Evolutionary conservation across 768 basidiomycete genomes (phyloP).

Genomic region (Fomitopsis pulvina): DNA sequence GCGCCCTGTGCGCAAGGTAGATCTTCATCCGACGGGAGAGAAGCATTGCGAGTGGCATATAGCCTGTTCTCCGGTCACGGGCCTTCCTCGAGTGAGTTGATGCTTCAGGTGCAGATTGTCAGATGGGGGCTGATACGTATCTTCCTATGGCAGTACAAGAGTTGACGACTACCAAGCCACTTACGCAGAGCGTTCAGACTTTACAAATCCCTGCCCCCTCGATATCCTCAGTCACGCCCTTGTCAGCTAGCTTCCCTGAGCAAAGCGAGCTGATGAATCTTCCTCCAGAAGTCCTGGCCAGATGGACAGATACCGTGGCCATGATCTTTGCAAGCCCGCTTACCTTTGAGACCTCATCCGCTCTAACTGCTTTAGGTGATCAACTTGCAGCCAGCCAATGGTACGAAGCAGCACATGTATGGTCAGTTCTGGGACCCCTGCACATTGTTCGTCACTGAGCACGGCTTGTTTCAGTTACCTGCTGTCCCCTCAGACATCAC

Average conservation of each 20-base stretch:
- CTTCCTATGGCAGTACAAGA: conserved; percentile 73
- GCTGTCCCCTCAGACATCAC: conserved; percentile 75
- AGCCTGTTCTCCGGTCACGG: conserved; percentile 83
- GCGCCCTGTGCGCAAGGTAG: background rate
- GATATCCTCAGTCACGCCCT: conserved; percentile 40
- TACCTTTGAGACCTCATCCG: conserved; percentile 60
- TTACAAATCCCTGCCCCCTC: conserved; percentile 33
- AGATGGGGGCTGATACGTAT: conserved; percentile 2
- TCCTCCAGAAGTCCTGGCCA: conserved; percentile 55
- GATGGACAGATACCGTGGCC: conserved; percentile 83
- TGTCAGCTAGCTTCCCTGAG: conserved; percentile 54
- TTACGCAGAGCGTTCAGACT: conserved; percentile 33
- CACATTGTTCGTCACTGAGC: background rate
- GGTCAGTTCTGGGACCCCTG: conserved; percentile 44
- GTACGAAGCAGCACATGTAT: conserved; percentile 84
- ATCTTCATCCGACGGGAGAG: conserved; percentile 41
- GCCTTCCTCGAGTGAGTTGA: conserved; percentile 55
- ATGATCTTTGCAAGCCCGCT: conserved; percentile 76
- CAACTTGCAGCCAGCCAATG: conserved; percentile 65
- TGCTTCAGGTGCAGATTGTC: background rate
- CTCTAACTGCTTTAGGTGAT: conserved; percentile 82
- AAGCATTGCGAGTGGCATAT: conserved; percentile 75
- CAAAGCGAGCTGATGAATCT: conserved; percentile 36
- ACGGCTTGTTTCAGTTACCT: conserved; percentile 55
- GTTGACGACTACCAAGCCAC: conserved; percentile 51